A percentile compares a stretch with the other conserved stretches of the same genome.
These are phyloP conservation scores for Plectosphaerella sp. DNA, from an alignment of 2,329 filamentous ascomycete species.

Conservation along the genomic window DNA sequence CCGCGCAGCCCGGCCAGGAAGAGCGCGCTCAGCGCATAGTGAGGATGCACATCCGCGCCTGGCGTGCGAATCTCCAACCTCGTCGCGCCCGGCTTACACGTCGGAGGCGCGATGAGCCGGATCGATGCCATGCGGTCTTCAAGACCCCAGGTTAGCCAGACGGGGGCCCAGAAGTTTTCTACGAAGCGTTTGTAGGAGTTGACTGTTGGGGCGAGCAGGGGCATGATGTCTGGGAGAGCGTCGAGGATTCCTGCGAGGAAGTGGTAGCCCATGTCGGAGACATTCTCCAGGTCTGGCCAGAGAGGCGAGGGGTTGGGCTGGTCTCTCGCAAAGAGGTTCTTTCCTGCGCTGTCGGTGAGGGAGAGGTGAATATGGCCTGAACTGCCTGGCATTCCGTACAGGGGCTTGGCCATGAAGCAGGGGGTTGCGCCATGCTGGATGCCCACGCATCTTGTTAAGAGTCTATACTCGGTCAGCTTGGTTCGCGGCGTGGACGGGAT, in stretches of 20 bases:
- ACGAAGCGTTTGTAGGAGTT: slow-evolving; percentile 76
- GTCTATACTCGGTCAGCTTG: slow-evolving; percentile 55
- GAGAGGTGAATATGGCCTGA: slow-evolving; percentile 74
- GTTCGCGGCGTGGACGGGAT: background rate
- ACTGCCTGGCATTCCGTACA: slow-evolving; percentile 67
- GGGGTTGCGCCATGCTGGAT: slow-evolving; percentile 69
- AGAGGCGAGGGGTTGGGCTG: slow-evolving; percentile 54
- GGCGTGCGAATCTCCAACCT: slow-evolving; percentile 68
- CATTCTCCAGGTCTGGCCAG: slow-evolving; percentile 56
- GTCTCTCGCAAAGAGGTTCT: slow-evolving; percentile 63
- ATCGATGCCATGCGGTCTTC: slow-evolving; percentile 71
- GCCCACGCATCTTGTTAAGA: slow-evolving; percentile 34
- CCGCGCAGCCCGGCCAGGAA: slow-evolving; percentile 66
- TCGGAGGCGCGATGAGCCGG: slow-evolving; percentile 65
- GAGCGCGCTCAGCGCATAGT: slow-evolving; percentile 64
- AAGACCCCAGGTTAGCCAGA: slow-evolving; percentile 71
- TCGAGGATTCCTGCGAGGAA: slow-evolving; percentile 69
- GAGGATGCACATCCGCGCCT: slow-evolving; percentile 68
- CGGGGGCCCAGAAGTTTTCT: slow-evolving; percentile 77
- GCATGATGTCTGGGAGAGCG: slow-evolving; percentile 71
- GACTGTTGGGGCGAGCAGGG: slow-evolving; percentile 66
- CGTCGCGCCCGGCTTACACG: slow-evolving; percentile 62
- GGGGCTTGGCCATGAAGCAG: slow-evolving; percentile 76
- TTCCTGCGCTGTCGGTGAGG: slow-evolving; percentile 57
- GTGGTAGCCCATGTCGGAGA: slow-evolving; percentile 66